A percentile compares a stretch with the other conserved stretches of the same genome.
Conservation (phyloP, 768 basidiomycete genomes). For the Collybia sp. region DNA sequence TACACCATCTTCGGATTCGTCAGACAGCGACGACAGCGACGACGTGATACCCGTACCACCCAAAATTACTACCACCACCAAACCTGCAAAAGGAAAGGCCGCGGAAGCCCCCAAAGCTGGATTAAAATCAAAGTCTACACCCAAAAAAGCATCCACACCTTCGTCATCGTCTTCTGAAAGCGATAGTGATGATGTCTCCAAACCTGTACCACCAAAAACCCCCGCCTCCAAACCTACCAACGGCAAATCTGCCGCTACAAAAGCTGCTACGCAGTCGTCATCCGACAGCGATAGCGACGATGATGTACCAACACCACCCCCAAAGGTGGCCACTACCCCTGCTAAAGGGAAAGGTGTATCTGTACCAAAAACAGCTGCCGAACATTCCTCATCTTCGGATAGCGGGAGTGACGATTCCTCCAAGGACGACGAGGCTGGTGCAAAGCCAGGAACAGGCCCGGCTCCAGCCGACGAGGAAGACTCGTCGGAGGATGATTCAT, state of each 20-base stretch:
- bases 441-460: slow-evolving; percentile 13
- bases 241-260: slow-evolving; percentile 14
- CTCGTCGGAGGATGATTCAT: slow-evolving; percentile 18
- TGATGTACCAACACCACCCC: slow-evolving; percentile 15
- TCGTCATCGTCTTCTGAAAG: slow-evolving; percentile 14
- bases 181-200: slow-evolving; percentile 18
- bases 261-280: slow-evolving; percentile 2
- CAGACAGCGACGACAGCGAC: slow-evolving; percentile 18
- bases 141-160: slow-evolving; percentile 9
- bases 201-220: slow-evolving; percentile 8
- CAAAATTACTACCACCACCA: slow-evolving; percentile 8
- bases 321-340: too few relatives aligned
- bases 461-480: slow-evolving; percentile 9
- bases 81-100: slow-evolving; percentile 12
- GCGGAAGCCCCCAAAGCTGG: slow-evolving; percentile 6
- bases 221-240: slow-evolving; percentile 1
- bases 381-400: slow-evolving; percentile 14
- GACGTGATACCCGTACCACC: slow-evolving; percentile 14
- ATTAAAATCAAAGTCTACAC: slow-evolving; percentile 5
- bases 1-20: slow-evolving; percentile 24
- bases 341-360: slow-evolving; percentile 5
- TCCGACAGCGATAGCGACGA: slow-evolving; percentile 19
- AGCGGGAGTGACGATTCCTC: slow-evolving; percentile 11
- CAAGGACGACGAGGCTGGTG: slow-evolving; percentile 14
- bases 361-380: slow-evolving; percentile 13